Conservation (phyloP, 2,329 filamentous ascomycete species). For the Trematosphaeria pertusa region DNA sequence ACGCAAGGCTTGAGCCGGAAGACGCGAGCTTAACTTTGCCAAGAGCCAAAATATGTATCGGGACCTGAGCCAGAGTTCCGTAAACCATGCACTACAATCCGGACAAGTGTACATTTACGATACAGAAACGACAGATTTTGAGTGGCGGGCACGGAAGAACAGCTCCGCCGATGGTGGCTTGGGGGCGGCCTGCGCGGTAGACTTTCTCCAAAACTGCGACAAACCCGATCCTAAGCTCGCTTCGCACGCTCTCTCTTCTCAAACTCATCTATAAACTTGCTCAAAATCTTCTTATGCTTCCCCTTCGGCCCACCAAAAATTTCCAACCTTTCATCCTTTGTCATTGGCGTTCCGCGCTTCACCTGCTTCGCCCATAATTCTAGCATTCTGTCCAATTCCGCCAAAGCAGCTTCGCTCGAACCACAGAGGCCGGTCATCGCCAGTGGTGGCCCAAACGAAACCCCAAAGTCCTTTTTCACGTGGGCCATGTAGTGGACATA, state of each 20-base stretch:
- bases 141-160: too few relatives aligned
- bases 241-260: constrained; percentile 5
- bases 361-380: constrained; percentile 15
- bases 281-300: constrained; percentile 2
- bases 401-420: constrained; percentile 15
- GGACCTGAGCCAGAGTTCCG: too few relatives aligned
- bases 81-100: too few relatives aligned
- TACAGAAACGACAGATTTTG: too few relatives aligned
- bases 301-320: constrained; percentile 15
- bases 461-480: constrained; percentile 11
- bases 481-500: constrained; percentile 6
- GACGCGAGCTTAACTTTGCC: too few relatives aligned
- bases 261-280: constrained; percentile 3
- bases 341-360: constrained; percentile 34
- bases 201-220: too few relatives aligned
- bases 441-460: constrained; percentile 17
- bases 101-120: too few relatives aligned
- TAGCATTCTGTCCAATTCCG: constrained; percentile 23
- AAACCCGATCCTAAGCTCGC: too few relatives aligned
- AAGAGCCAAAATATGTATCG: too few relatives aligned
- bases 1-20: too few relatives aligned
- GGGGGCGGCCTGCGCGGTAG: too few relatives aligned
- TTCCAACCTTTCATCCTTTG: constrained; percentile 30
- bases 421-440: constrained; percentile 15
- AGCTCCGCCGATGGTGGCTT: too few relatives aligned